Evolutionary conservation across 768 basidiomycete genomes (phyloP), one percentile per base, ranked within the genome.

Genomic region (Podaxis pistillaris): DNA sequence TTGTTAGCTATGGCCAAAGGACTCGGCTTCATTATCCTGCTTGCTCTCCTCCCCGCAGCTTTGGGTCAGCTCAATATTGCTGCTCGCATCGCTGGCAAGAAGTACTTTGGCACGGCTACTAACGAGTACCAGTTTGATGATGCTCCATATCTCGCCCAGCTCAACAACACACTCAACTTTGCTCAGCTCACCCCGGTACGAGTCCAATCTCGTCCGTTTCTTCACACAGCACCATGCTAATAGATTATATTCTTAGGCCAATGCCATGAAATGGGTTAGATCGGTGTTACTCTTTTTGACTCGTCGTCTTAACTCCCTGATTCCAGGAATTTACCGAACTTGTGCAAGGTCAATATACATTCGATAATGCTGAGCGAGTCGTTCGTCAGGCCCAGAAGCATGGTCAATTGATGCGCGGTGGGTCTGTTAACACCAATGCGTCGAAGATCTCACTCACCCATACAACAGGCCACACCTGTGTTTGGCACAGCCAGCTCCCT

Each of bases 191-290:
- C 82, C 0, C 76, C 82, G 7, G 69, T 69, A 22, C 8, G 19
- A 8, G n/a, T 19, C 24, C 40, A 33, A 33, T 9, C 41, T 44
- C 37, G 49, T 12, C 22, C 17, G 7, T 15, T 15, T 37, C 33
- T 46, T 9, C n/a, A 8, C 17, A 8, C 19, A n/a, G 54, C 38
- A 56, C 38, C 6, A 46, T 40, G n/a, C 50, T 56, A 5, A 52
- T 15, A 56, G 33, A 9, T 24, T 3, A 13, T 44, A 41, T 58
- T 59, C 47, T 13, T 50, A 74, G 72, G 73, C 73, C 19, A 83
- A 83, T 66, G 78, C 76, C 63, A 83, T 84, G 83, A 84, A 85
- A 80, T 84, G 83, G 83, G 83, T 81, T 63, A 38, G 72, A 63
- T 22, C 26, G n/a, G 44, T 24, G 37, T 19, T 36, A 19, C 46